phyloP scores from a whole-genome alignment of 192 early-diverging fungal species.

The Backusella morwellensis region DNA sequence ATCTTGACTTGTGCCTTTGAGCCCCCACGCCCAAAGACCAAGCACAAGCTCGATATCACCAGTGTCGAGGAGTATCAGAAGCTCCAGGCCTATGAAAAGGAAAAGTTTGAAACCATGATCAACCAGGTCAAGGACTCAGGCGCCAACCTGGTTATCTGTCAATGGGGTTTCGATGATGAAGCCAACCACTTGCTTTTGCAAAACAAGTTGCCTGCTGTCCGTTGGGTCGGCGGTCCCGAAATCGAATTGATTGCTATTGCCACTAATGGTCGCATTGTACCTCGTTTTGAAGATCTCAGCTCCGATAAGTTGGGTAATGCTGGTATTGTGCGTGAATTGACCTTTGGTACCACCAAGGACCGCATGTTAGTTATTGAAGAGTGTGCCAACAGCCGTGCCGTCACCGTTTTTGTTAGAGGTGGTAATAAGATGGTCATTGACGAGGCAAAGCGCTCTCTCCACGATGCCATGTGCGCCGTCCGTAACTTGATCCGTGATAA shows the following conservation, averaged over 20 bases:
- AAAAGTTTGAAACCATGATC: slow-evolving; percentile 98
- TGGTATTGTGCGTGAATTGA: slow-evolving; percentile 91
- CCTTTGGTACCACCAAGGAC: slow-evolving; percentile 98
- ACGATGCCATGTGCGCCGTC: slow-evolving; percentile 99
- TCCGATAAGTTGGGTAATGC: slow-evolving; percentile 89
- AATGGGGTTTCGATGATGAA: slow-evolving; percentile 99
- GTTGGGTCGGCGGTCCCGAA: slow-evolving; percentile 99
- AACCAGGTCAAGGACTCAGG: slow-evolving; percentile 96
- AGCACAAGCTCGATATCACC: slow-evolving; percentile 99
- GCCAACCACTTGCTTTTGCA: slow-evolving; percentile 99
- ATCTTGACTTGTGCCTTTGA: slow-evolving; percentile 99
- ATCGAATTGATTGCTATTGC: slow-evolving; percentile 99
- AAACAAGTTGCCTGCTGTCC: slow-evolving; percentile 94
- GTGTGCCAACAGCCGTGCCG: slow-evolving; percentile 78
- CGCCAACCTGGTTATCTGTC: slow-evolving; percentile 97
- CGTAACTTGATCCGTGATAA: slow-evolving; percentile 96
- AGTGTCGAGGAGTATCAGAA: slow-evolving; percentile 98
- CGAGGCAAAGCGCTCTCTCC: slow-evolving; percentile 96
- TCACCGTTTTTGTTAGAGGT: slow-evolving; percentile 79
- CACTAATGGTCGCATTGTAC: slow-evolving; percentile 99
- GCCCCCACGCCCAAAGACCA: slow-evolving; percentile 99
- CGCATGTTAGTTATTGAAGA: slow-evolving; percentile 99
- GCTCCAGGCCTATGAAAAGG: slow-evolving; percentile 92
- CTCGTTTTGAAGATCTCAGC: slow-evolving; percentile 94
- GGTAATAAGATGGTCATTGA: slow-evolving; percentile 99